Evolutionary conservation across 495 filamentous ascomycete species (phyloP), one percentile per base, ranked within the genome.

Genomic region (Diplogelasinospora grovesii): DNA sequence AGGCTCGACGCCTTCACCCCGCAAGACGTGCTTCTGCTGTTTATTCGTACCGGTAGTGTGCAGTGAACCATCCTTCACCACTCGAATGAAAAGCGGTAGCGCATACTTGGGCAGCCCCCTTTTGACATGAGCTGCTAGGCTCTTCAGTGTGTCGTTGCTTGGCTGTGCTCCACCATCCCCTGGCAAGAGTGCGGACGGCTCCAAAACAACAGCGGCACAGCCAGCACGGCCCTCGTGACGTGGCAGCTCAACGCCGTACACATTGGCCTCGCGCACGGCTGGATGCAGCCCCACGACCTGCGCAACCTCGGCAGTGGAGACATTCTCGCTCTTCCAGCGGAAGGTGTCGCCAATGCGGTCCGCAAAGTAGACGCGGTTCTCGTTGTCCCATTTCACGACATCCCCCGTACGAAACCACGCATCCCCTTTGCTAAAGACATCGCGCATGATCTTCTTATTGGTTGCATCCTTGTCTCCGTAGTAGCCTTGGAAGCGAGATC

Each of bases 331-430:
- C 69, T 94, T 95, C 90, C 90, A 97, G 13, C 90, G 78, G 67
- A 86, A 97, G 0, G 90, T 96, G 52, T 97, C 90, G 36, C 90
- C 90, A 25, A 97, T 82, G 8, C 89, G 83, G 58, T 98, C 92
- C 29, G 77, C 75, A 61, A 97, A 97, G 61, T 73, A 95, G 67
- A 81, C 81, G 10, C 82, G 69, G 5, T 86, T 85, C 43, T 95
- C 80, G 1, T 39, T 39, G 44, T 88, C 84, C 62, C 73, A 75
- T 24, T 78, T 72, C 14, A 96, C 60, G 16, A 95, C 72, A 54
- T 97, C 90, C 5, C 90, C 90, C 0, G 83, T 83, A 1, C 89
- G 78, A 71, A 90, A 95, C 59, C 77, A 96, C 0, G 82, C 81
- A 48, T 97, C 90, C 14, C 86, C 89, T 53, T 86, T 86, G 35